Evolutionary conservation across 345 rosid species (phyloP).

Genomic region (Aethionema arabicum): DNA sequence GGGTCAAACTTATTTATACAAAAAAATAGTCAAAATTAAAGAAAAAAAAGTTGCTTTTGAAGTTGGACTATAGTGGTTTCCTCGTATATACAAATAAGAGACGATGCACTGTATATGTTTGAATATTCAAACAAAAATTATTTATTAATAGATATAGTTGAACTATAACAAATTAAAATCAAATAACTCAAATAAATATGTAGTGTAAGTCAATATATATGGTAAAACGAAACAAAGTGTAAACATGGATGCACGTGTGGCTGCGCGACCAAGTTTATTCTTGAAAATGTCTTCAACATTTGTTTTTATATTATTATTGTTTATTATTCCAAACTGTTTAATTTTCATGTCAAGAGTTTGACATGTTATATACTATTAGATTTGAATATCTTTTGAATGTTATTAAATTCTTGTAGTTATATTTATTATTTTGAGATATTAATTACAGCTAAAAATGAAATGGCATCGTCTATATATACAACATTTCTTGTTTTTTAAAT

Average conservation of each 20-base stretch:
- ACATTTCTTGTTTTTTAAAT: too few relatives aligned
- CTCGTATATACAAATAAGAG: conserved; percentile 17
- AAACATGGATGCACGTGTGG: conserved; percentile 42
- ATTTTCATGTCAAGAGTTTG: conserved; percentile 1
- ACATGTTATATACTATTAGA: background rate
- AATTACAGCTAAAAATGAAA: background rate
- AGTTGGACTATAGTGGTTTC: conserved; percentile 17
- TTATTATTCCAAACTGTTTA: background rate
- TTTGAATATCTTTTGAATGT: background rate
- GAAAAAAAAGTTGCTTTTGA: conserved; percentile 11
- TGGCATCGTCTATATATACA: too few relatives aligned
- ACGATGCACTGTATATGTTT: background rate
- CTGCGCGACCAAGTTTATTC: conserved; percentile 28
- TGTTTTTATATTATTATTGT: background rate
- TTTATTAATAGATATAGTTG: conserved; percentile 11
- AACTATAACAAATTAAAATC: background rate
- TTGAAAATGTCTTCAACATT: conserved; percentile 12
- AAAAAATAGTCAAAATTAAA: conserved; percentile 20
- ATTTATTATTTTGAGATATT: background rate
- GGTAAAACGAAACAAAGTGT: conserved; percentile 19
- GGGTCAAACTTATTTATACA: background rate
- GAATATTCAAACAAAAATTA: background rate
- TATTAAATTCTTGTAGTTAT: background rate
- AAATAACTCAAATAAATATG: background rate
- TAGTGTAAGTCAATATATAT: background rate